Base-by-base conservation (phyloP, 768 basidiomycete species). In the Tricholoma sp. region DNA sequence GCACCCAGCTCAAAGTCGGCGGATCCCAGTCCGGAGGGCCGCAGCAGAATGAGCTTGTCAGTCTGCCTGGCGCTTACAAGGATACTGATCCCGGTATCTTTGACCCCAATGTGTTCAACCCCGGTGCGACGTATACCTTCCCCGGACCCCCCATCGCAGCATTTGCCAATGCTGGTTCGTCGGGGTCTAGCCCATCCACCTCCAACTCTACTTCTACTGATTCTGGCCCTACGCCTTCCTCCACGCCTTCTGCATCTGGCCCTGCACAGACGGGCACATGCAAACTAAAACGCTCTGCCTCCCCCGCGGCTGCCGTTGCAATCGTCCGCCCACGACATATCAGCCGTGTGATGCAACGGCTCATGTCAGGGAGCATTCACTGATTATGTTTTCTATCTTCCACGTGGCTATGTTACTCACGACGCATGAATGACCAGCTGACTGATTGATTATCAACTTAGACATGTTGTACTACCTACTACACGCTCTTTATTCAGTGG, bases 21-120 rank as follows among this genome's bases (percentile, higher is more conserved):
- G 88, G 89, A 10, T 77, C 72, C 52, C 77, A 77, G 46, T 77
- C 76, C 1, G 84, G 80, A 12, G 67, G 59, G 1, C 84, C 86
- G 3, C 63, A 67, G 0, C 21, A 69, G 4, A 70, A 64, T 58
- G 81, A 85, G 50, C 81, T 83, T 32, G 88, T 88, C 39, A 75
- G 71, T 34, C 76, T 91, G 57, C 90, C 90, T 1, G 89, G 89
- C 21, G 89, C 81, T 16, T 92, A 92, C 72, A 78, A 67, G 22
- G 84, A 87, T 66, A 75, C 64, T 34, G 88, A 91, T 61, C 83
- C 88, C 3, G 89, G 89, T 47, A 86, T 91, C 67, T 81, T 82
- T 57, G 82, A 77, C 59, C 76, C 78, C n/a, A 66, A 71, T 41
- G 80, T 75, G n/a, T 79, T 69, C 64, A 59, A 74, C 60, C 7